Evolutionary conservation across 148 eudicot species (phyloP).

Genomic region (Rhododendron kiyosumense): DNA sequence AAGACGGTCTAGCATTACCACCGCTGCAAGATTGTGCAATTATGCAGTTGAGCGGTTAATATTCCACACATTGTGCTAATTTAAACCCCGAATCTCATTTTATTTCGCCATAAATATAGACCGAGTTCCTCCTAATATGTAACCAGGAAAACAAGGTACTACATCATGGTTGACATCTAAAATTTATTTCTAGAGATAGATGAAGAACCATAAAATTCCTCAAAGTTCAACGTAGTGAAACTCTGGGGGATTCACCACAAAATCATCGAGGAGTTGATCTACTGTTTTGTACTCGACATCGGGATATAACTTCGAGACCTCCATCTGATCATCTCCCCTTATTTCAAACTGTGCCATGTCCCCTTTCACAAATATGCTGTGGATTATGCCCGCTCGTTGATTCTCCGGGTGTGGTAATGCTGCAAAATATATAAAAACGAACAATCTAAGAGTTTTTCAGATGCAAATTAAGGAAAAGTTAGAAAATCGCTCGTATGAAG

Average conservation of each 20-base stretch:
- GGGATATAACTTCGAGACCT: constrained; percentile 7
- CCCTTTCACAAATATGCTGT: constrained; percentile 17
- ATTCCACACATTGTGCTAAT: too few relatives aligned
- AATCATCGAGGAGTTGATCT: background rate
- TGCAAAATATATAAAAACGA: background rate
- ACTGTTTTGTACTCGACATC: constrained; percentile 3
- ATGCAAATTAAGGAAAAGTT: background rate
- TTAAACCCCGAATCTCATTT: too few relatives aligned
- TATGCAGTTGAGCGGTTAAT: too few relatives aligned
- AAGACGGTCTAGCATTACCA: too few relatives aligned
- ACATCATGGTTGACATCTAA: background rate
- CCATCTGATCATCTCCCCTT: background rate
- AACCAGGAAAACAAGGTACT: too few relatives aligned
- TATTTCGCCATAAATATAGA: too few relatives aligned
- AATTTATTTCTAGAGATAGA: background rate
- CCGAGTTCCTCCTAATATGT: background rate
- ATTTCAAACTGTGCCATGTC: constrained; percentile 7
- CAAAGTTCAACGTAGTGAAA: background rate
- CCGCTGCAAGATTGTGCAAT: too few relatives aligned
- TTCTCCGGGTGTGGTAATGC: constrained; percentile 10
- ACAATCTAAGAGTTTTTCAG: background rate
- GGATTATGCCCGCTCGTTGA: constrained; percentile 2
- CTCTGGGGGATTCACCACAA: background rate
- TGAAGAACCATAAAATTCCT: background rate
- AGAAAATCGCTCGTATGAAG: background rate